Percentiles rank a stretch among this genome's conserved stretches.
Conservation (phyloP, 2,329 filamentous ascomycete species). For the Fusarium cyanostomum region DNA sequence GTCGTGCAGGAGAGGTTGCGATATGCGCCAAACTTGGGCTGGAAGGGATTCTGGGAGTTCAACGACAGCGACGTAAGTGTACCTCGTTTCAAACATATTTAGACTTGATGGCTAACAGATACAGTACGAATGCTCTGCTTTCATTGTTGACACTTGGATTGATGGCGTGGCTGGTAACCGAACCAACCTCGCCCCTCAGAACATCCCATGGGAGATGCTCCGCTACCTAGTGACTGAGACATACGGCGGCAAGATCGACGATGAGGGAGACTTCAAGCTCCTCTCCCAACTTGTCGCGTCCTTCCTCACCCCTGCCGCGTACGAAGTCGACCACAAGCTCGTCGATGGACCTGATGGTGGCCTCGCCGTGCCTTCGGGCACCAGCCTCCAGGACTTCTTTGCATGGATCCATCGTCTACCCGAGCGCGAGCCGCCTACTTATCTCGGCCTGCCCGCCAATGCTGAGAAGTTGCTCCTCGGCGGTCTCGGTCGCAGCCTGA, state of each 20-base stretch:
- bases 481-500: constrained; percentile 84
- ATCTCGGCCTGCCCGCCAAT: constrained; percentile 91
- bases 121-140: constrained; percentile 95
- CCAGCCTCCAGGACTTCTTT: constrained; percentile 85
- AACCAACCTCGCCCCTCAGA: constrained; percentile 91
- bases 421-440: constrained; percentile 95
- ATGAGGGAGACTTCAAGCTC: constrained; percentile 82
- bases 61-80: constrained; percentile 95
- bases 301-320: constrained; percentile 87
- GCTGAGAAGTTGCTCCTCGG: constrained; percentile 95
- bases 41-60: constrained; percentile 99
- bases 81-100: not conserved
- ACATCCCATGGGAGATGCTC: constrained; percentile 97
- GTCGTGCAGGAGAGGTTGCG: constrained; percentile 94
- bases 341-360: constrained; percentile 73
- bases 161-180: constrained; percentile 83
- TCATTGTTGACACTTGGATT: constrained; percentile 95
- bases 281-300: constrained; percentile 77
- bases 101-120: not conserved
- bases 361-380: constrained; percentile 81
- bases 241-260: constrained; percentile 97
- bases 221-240: constrained; percentile 90
- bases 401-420: constrained; percentile 91
- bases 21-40: constrained; percentile 92
- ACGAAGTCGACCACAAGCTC: constrained; percentile 90